phyloP scores from a whole-genome alignment of 768 basidiomycete genomes.

The Tricholoma furcatifolium region DNA sequence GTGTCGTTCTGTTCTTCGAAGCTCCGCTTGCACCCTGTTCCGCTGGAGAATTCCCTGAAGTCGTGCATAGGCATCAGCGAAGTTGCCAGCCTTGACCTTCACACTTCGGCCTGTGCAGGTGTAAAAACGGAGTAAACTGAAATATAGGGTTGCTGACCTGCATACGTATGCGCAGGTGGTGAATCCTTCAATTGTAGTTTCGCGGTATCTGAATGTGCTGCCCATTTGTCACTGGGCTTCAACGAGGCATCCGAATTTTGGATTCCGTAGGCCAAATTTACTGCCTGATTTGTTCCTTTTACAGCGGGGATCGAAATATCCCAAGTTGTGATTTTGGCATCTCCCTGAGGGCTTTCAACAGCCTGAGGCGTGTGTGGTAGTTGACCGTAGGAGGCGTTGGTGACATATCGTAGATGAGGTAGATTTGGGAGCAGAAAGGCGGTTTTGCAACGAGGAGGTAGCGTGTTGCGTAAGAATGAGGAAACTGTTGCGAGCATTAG shows the following conservation, averaged over 20 bases:
- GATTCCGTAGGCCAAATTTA: too few relatives aligned
- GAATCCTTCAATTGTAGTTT: constrained; percentile 17
- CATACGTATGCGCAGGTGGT: constrained; percentile 50
- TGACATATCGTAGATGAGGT: constrained; percentile 6
- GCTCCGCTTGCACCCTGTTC: constrained; percentile 55
- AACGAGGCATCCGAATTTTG: rapidly evolving
- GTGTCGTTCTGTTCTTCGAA: constrained; percentile 56
- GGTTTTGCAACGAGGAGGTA: background rate
- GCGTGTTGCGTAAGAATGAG: constrained; percentile 8
- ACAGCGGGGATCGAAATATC: too few relatives aligned
- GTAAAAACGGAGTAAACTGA: background rate
- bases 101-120: constrained; percentile 59
- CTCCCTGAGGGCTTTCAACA: background rate
- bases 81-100: constrained; percentile 37
- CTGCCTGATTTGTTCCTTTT: too few relatives aligned
- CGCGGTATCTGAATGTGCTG: constrained; percentile 23
- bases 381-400: too few relatives aligned
- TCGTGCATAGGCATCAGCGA: constrained; percentile 45
- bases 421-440: constrained; percentile 1
- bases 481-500: constrained; percentile 11
- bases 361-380: background rate
- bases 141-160: constrained; percentile 32
- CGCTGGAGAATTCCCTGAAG: constrained; percentile 50
- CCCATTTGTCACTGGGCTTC: constrained; percentile 38
- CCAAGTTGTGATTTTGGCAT: too few relatives aligned